These are phyloP conservation scores for Gentiana dahurica DNA, from an alignment of 257 asterid genomes.

Conservation along the genomic window DNA sequence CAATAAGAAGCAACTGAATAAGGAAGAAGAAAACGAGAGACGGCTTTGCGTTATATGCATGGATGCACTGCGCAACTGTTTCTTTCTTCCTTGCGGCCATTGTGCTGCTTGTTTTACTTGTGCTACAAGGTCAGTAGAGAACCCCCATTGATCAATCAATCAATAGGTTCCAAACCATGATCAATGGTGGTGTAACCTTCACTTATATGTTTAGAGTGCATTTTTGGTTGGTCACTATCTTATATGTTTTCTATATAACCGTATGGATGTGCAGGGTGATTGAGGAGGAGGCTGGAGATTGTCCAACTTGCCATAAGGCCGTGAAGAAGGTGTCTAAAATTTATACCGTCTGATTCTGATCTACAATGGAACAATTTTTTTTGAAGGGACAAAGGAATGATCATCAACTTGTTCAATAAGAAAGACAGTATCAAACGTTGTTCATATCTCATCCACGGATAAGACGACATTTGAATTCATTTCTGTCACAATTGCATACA, in stretches of 20 bases:
- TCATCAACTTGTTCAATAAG: too few species aligned
- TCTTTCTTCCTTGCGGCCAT: conserved; percentile 23
- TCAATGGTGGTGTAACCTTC: too few species aligned
- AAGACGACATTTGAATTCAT: too few species aligned
- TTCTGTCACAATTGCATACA: too few species aligned
- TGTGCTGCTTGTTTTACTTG: conserved; percentile 18
- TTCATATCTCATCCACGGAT: too few species aligned
- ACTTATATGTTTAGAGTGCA: too few species aligned
- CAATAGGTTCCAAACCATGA: too few species aligned
- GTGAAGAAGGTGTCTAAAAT: conserved; percentile 13
- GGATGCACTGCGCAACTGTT: conserved; percentile 16
- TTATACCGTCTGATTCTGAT: conserved; percentile 7
- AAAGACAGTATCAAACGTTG: too few species aligned
- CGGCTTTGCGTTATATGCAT: conserved; percentile 10
- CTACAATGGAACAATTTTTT: too few species aligned
- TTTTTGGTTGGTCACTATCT: neutral
- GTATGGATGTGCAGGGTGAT: conserved; percentile 7
- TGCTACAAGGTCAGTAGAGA: conserved; percentile 11
- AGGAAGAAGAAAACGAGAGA: conserved; percentile 2
- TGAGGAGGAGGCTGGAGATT: conserved; percentile 14
- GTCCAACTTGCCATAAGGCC: conserved; percentile 12
- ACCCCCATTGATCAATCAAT: too few species aligned
- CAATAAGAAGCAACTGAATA: conserved; percentile 4
- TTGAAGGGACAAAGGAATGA: too few species aligned
- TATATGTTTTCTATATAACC: neutral